phyloP scores from a whole-genome alignment of 1,284 basidiomycete genomes.

The Puccinia triticina region DNA sequence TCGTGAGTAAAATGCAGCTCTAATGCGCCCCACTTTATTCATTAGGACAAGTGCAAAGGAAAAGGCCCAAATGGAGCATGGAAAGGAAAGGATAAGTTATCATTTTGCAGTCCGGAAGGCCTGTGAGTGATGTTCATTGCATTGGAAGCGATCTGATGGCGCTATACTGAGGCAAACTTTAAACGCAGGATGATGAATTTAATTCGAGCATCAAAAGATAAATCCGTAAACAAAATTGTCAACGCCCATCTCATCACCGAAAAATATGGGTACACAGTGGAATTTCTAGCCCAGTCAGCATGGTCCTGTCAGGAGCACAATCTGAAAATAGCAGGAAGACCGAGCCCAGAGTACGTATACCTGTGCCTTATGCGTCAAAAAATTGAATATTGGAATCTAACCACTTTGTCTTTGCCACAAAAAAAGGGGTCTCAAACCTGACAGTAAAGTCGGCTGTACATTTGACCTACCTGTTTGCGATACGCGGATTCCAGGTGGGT shows the following conservation, averaged over 20 bases:
- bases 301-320: constrained; percentile 48
- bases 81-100: constrained; percentile 31
- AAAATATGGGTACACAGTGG: constrained; percentile 46
- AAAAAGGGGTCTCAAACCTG: constrained; percentile 13
- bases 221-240: constrained; percentile 40
- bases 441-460: constrained; percentile 36
- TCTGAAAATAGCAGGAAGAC: constrained; percentile 46
- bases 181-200: constrained; percentile 46
- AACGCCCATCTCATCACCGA: constrained; percentile 41
- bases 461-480: constrained; percentile 47
- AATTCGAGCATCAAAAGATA: constrained; percentile 34
- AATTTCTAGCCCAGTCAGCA: constrained; percentile 46
- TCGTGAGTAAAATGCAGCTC: not conserved
- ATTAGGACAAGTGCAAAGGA: constrained; percentile 35
- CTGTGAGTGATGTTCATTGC: constrained; percentile 21
- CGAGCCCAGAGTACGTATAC: constrained; percentile 22
- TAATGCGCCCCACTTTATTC: not conserved
- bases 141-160: not conserved
- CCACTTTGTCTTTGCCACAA: not conserved
- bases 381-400: not conserved
- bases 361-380: not conserved
- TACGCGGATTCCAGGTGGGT: constrained; percentile 32
- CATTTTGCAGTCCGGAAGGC: constrained; percentile 48
- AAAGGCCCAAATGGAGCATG: constrained; percentile 32
- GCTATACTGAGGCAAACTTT: not conserved